Percentiles rank a stretch among this genome's conserved stretches.
phyloP scores from a whole-genome alignment of 1,284 basidiomycete species.

The Ustilago crameri region DNA sequence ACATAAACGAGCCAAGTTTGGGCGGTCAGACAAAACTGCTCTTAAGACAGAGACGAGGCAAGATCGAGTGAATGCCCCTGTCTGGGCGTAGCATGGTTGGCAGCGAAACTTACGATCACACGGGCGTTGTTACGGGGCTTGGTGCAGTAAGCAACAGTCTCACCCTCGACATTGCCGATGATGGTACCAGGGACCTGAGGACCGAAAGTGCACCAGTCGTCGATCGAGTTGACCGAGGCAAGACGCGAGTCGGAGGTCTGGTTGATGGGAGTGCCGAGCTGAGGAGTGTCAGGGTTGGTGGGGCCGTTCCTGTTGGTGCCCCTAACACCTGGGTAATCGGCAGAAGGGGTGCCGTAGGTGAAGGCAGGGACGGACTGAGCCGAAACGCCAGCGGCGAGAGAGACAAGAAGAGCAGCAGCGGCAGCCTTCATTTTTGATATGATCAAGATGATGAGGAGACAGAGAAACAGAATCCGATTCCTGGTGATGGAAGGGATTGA shows the following conservation, averaged over 20 bases:
- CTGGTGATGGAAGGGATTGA: constrained; percentile 4
- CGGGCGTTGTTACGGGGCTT: constrained; percentile 69
- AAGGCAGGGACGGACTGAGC: constrained; percentile 50
- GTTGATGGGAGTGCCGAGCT: constrained; percentile 64
- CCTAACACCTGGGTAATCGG: constrained; percentile 57
- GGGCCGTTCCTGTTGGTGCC: constrained; percentile 52
- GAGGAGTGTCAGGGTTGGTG: constrained; percentile 60
- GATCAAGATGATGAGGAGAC: constrained; percentile 10
- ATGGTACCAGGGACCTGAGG: constrained; percentile 69
- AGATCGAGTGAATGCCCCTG: no score
- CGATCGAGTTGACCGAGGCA: constrained; percentile 63
- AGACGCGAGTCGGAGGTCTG: constrained; percentile 64
- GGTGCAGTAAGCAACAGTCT: constrained; percentile 80
- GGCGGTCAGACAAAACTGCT: no score
- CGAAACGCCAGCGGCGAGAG: constrained; percentile 36
- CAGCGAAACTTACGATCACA: constrained; percentile 57
- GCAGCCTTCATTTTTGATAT: constrained; percentile 31
- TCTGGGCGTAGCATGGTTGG: background rate
- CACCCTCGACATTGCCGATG: constrained; percentile 77
- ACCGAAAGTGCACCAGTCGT: constrained; percentile 68
- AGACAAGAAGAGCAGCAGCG: constrained; percentile 35
- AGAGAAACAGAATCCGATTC: constrained; percentile 3
- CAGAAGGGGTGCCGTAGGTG: constrained; percentile 57
- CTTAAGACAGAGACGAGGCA: no score
- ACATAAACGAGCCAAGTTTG: constrained; percentile 16